Percentiles rank a stretch among this genome's conserved stretches.
Conservation (phyloP, 495 filamentous ascomycete species). For the Bombardia bombarda region DNA sequence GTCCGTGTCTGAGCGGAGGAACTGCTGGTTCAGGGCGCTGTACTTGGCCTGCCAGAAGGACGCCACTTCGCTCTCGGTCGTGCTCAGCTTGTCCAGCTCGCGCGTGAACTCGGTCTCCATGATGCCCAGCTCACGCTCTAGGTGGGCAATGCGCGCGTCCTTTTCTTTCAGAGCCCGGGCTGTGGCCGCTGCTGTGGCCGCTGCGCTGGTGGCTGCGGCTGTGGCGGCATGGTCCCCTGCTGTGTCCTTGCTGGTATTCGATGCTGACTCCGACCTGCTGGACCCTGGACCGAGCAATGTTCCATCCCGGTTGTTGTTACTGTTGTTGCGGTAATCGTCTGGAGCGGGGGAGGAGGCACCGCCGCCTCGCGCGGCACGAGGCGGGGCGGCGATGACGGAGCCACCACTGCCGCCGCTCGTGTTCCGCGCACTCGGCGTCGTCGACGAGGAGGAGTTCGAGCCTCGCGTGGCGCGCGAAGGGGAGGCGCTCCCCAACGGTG, state of each 20-base stretch:
- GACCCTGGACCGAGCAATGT: neutral
- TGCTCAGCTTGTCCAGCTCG: slow-evolving; percentile 36
- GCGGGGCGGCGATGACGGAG: slow-evolving; percentile 30
- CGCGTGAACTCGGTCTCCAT: slow-evolving; percentile 39
- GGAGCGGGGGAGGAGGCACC: slow-evolving; percentile 27
- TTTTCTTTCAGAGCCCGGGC: slow-evolving; percentile 25
- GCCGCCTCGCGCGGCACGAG: slow-evolving; percentile 29
- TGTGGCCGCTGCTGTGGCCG: slow-evolving; percentile 10
- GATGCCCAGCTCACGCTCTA: slow-evolving; percentile 34
- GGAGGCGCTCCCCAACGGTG: neutral
- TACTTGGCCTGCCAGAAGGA: slow-evolving; percentile 42
- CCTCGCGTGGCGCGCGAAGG: slow-evolving; percentile 1
- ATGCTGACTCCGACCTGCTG: neutral
- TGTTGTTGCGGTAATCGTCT: slow-evolving; percentile 13
- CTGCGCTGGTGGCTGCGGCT: slow-evolving; percentile 7
- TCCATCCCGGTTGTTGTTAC: neutral
- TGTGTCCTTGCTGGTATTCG: too few species aligned
- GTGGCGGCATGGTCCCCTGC: too few species aligned
- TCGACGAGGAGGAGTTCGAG: neutral
- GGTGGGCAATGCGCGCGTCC: slow-evolving; percentile 34
- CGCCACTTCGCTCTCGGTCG: slow-evolving; percentile 35
- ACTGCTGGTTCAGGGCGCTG: slow-evolving; percentile 32
- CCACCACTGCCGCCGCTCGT: neutral
- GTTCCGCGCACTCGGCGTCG: neutral
- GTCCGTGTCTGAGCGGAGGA: slow-evolving; percentile 34